Evolutionary conservation across 2,329 filamentous ascomycete genomes (phyloP).

Genomic region (Diaporthe amygdali): DNA sequence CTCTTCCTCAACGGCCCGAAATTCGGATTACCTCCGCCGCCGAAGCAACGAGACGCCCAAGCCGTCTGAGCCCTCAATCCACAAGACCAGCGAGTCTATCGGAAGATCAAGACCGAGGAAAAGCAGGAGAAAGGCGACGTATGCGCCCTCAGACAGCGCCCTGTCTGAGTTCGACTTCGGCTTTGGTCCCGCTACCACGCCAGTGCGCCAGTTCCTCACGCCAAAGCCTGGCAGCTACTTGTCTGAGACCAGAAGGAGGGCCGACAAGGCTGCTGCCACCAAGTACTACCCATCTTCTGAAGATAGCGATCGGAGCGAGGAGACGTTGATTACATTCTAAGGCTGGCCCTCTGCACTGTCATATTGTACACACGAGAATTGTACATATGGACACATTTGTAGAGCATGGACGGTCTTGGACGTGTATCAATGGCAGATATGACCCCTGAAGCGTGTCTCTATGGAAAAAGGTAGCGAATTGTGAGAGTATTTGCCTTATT

Average conservation of each 20-base stretch:
- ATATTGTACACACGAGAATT: background rate
- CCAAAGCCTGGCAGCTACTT: background rate
- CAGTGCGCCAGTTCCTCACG: background rate
- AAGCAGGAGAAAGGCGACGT: background rate
- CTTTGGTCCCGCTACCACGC: background rate
- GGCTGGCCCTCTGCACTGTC: background rate
- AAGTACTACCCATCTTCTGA: background rate
- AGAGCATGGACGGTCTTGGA: no score
- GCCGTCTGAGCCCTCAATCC: background rate
- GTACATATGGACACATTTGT: background rate
- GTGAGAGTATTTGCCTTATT: background rate
- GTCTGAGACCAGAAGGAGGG: background rate
- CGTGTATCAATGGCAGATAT: background rate
- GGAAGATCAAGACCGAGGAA: background rate
- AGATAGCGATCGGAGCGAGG: background rate
- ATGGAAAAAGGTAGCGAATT: no score
- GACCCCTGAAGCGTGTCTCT: no score
- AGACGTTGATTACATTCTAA: background rate
- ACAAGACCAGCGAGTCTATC: background rate
- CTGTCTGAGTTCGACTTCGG: background rate
- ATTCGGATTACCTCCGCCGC: no score
- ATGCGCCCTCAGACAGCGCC: background rate
- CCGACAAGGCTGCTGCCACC: background rate
- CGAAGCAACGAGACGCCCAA: background rate
- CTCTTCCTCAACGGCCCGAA: background rate